phyloP scores from a whole-genome alignment of 2,329 filamentous ascomycete species.

The Didymella pomorum region DNA sequence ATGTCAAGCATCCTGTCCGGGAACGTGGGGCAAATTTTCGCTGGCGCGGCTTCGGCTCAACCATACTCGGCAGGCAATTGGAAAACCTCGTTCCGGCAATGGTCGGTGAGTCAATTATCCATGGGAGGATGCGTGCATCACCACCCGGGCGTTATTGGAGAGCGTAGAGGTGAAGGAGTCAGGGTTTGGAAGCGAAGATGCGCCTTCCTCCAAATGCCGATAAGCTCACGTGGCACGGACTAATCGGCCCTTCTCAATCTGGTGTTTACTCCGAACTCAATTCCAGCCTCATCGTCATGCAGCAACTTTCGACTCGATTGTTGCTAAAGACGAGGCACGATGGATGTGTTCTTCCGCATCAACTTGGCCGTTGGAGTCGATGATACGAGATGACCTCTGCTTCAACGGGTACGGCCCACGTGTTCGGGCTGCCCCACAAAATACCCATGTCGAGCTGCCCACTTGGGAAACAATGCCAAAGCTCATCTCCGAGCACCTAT shows the following conservation, averaged over 20 bases:
- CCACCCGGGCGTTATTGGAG: constrained; percentile 10
- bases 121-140: constrained; percentile 15
- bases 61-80: constrained; percentile 37
- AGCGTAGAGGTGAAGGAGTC: constrained; percentile 17
- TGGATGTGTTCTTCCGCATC: constrained; percentile 2
- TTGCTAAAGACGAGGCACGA: background rate
- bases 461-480: constrained; percentile 34
- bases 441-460: constrained; percentile 26
- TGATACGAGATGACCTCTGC: constrained; percentile 21
- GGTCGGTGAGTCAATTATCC: constrained; percentile 23
- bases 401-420: constrained; percentile 23
- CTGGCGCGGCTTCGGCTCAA: constrained; percentile 44
- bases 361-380: constrained; percentile 4
- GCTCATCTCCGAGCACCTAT: constrained; percentile 33
- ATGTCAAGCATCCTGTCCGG: constrained; percentile 48
- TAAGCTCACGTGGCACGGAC: constrained; percentile 20
- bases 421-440: constrained; percentile 22
- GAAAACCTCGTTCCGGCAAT: constrained; percentile 12
- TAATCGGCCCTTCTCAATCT: constrained; percentile 14
- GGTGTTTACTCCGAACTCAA: constrained; percentile 10
- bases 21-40: constrained; percentile 50
- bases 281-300: constrained; percentile 7
- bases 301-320: background rate
- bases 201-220: constrained; percentile 11
- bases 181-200: constrained; percentile 17